phyloP scores from a whole-genome alignment of 2,329 filamentous ascomycete genomes.

The Pseudogymnoascus sp. region DNA sequence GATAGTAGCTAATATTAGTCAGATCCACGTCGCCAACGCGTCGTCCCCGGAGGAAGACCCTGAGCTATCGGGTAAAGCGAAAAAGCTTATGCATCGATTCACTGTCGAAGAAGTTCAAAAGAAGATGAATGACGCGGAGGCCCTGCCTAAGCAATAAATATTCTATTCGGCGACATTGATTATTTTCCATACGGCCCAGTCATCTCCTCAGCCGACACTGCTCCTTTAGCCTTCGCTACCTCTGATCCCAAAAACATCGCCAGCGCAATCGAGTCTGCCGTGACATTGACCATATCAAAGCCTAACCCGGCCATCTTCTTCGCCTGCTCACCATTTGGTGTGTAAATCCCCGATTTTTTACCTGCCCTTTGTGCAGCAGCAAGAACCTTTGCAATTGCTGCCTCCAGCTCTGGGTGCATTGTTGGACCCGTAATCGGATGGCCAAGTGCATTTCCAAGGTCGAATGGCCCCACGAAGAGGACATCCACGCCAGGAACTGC shows the following conservation, averaged over 20 bases:
- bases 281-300: conserved; percentile 53
- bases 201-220: conserved; percentile 22
- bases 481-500: conserved; percentile 51
- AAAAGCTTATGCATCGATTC: conserved; percentile 73
- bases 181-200: conserved; percentile 27
- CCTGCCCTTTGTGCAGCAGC: conserved; percentile 50
- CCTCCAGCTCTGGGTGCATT: conserved; percentile 48
- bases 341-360: conserved; percentile 58
- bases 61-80: conserved; percentile 46
- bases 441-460: conserved; percentile 56
- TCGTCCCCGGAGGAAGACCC: conserved; percentile 43
- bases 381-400: conserved; percentile 50
- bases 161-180: conserved; percentile 15
- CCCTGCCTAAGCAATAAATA: not conserved
- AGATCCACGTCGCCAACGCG: conserved; percentile 53
- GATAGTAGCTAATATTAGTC: conserved; percentile 23
- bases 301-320: conserved; percentile 46
- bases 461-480: conserved; percentile 58
- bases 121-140: conserved; percentile 54
- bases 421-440: conserved; percentile 52
- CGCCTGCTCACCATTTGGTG: conserved; percentile 46
- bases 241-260: conserved; percentile 38
- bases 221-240: conserved; percentile 39
- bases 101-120: conserved; percentile 54
- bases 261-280: conserved; percentile 46